phyloP scores from a whole-genome alignment of 177 flowering plant species.

The Vitis hybrid region DNA sequence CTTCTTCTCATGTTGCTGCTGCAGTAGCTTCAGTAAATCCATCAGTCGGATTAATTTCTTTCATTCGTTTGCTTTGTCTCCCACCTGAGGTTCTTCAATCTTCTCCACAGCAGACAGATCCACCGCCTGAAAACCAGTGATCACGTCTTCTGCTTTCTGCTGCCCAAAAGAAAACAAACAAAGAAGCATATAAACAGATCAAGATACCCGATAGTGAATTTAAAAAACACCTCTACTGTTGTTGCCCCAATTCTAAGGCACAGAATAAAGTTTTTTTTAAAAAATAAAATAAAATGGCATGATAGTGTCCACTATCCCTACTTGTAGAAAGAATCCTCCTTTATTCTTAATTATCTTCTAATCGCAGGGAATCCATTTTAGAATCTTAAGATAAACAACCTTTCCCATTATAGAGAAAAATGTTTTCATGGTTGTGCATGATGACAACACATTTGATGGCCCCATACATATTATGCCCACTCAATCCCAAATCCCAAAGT shows the following conservation, averaged over 20 bases:
- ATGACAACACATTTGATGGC: neutral
- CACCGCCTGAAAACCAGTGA: constrained; percentile 2
- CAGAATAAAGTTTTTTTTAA: neutral
- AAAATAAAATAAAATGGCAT: neutral
- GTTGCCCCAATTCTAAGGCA: neutral
- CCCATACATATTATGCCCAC: neutral
- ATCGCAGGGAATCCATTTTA: neutral
- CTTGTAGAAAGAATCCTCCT: neutral
- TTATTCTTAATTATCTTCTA: constrained; percentile 2
- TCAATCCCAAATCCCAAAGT: neutral
- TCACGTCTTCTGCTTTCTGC: constrained; percentile 17
- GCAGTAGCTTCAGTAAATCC: neutral
- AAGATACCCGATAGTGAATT: neutral
- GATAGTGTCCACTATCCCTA: neutral
- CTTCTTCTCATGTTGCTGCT: neutral
- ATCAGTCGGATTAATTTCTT: neutral
- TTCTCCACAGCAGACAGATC: constrained; percentile 1
- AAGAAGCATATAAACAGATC: neutral
- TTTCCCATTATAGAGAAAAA: neutral
- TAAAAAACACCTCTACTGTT: neutral
- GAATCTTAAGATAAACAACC: neutral
- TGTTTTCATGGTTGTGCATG: neutral
- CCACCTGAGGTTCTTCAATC: neutral
- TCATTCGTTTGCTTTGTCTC: constrained; percentile 3
- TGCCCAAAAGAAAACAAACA: neutral